Evolutionary conservation across 2,329 filamentous ascomycete genomes (phyloP), one percentile per base, ranked within the genome.

Genomic region (Cladophialophora carrionii): DNA sequence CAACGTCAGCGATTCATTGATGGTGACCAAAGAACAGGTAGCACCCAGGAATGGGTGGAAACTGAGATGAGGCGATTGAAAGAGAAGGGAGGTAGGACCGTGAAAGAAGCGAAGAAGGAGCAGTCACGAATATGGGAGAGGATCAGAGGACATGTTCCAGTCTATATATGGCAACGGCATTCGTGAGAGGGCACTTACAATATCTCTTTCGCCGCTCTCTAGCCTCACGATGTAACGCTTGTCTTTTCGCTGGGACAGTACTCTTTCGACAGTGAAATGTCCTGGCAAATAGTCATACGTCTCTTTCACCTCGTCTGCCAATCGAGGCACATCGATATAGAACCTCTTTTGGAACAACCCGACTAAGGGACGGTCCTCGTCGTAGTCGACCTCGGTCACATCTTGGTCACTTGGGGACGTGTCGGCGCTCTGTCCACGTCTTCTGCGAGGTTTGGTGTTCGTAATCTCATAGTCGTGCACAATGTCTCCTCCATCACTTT

Each of bases 231-330:
- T 66, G 63, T 78, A 78, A 34, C 68, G 65, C 52, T 71, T 70
- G 22, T 66, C 52, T 48, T 67, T 69, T 20, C 69, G 70, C 37
- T 78, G 68, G 26, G 68, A 63, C 54, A 78, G 70, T 56, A 80
- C 68, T 31, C 71, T 72, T 20, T 69, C 70, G 12, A 75, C 74
- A 6, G 70, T 66, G 61, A 74, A 78, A 68, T 79, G 77, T 10
- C 77, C 78, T 0, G 77, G 77, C 14, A 80, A 70, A 61, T 72
- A 77, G 14, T 77, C 71, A 67, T 79, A 80, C 22, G 77, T 74
- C 10, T 75, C 70, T 22, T 68, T 66, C 57, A 77, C 73, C 6
- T 72, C 61, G 48, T 78, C 72, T 4, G 71, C 58, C 4, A 77
- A 58, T 1, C 22, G 52, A 9, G 78, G 77, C 12, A 78, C 64